Evolutionary conservation across 192 early-diverging fungal genomes (phyloP).

Genomic region (Lobosporangium transversale): DNA sequence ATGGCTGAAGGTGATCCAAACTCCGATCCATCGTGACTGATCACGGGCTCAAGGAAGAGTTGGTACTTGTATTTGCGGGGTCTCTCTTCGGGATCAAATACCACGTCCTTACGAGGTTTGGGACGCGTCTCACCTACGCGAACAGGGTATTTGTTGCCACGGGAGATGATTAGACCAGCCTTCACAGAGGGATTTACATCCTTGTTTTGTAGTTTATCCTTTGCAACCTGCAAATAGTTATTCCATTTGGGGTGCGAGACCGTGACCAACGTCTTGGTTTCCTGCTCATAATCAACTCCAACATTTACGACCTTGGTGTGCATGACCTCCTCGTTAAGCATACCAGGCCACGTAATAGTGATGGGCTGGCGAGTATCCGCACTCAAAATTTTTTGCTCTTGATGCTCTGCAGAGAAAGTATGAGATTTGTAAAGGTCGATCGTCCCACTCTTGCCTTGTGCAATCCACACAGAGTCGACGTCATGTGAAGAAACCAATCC

Average conservation of each 20-base stretch:
- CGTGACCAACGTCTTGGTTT: constrained; percentile 13
- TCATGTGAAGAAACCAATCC: constrained; percentile 16
- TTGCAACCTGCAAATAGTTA: constrained; percentile 26
- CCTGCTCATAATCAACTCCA: constrained; percentile 35
- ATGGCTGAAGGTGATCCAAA: constrained; percentile 45
- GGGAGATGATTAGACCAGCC: constrained; percentile 35
- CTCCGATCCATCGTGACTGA: constrained; percentile 40
- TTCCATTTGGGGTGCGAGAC: constrained; percentile 45
- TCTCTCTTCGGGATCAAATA: constrained; percentile 24
- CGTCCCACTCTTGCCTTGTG: constrained; percentile 39
- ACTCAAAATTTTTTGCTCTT: constrained; percentile 28
- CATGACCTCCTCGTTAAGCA: constrained; percentile 46
- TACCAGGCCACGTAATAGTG: constrained; percentile 37
- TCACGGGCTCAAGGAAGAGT: constrained; percentile 35
- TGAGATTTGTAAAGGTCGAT: constrained; percentile 38
- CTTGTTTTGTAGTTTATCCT: constrained; percentile 25
- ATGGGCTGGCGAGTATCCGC: constrained; percentile 27
- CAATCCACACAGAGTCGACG: constrained; percentile 28
- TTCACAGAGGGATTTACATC: constrained; percentile 10
- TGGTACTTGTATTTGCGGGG: constrained; percentile 31
- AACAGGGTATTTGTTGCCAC: constrained; percentile 30
- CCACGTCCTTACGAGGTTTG: constrained; percentile 44
- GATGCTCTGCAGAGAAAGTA: constrained; percentile 38
- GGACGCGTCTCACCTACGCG: constrained; percentile 41
- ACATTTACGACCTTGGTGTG: constrained; percentile 38